Percentiles rank a stretch among this genome's conserved stretches.
Conservation (phyloP, 108 stramenopile species). For the Stephanodiscus minutulus region DNA sequence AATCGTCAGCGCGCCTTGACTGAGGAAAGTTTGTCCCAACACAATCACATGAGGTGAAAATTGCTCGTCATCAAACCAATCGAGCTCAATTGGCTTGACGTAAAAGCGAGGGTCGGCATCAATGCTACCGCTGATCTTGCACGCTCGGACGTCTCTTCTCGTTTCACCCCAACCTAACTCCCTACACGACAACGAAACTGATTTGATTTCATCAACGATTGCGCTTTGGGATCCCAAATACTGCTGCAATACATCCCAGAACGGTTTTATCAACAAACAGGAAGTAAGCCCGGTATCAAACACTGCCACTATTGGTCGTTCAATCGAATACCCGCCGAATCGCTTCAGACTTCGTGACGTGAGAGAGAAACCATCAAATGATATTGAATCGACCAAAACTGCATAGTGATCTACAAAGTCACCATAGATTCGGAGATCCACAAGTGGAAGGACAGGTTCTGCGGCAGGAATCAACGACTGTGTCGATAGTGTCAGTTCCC, state of each 20-base stretch:
- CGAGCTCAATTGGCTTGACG: constrained; percentile 38
- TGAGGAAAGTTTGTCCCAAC: constrained; percentile 49
- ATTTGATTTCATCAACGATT: constrained; percentile 13
- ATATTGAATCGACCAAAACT: constrained; percentile 29
- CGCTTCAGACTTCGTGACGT: constrained; percentile 12
- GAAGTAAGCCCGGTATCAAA: constrained; percentile 50
- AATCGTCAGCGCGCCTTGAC: constrained; percentile 41
- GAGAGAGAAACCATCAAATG: constrained; percentile 27
- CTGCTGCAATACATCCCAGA: constrained; percentile 40
- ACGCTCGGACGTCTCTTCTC: neutral
- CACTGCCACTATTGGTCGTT: constrained; percentile 48
- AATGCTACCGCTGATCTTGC: constrained; percentile 24
- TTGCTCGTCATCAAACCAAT: constrained; percentile 51
- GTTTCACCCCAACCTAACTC: neutral
- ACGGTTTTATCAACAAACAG: constrained; percentile 33
- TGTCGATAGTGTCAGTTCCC: constrained; percentile 28
- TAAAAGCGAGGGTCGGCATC: constrained; percentile 37
- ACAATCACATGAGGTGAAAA: constrained; percentile 41
- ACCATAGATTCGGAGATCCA: constrained; percentile 46
- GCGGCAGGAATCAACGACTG: constrained; percentile 20
- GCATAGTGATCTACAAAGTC: constrained; percentile 58
- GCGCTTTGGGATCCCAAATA: neutral
- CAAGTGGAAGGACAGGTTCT: constrained; percentile 22
- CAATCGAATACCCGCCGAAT: constrained; percentile 1
- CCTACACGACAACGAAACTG: constrained; percentile 15